Conservation (phyloP, 257 asterid genomes). For the Petunia axillaris region DNA sequence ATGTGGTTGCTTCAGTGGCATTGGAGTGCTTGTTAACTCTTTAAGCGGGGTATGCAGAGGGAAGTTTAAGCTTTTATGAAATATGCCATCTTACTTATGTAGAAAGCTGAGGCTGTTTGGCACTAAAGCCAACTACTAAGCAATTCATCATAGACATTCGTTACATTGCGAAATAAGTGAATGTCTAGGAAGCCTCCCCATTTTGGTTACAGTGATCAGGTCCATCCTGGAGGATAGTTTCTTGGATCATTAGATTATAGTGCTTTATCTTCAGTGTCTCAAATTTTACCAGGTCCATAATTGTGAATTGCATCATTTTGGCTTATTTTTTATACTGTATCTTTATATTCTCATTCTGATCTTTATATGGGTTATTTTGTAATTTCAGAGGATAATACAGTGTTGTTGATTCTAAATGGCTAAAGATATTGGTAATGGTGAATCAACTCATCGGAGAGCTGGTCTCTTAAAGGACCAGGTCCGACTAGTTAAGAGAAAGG, state of each 20-base stretch:
- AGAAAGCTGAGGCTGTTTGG: neutral
- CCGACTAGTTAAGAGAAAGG: conserved; percentile 74
- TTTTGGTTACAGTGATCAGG: neutral
- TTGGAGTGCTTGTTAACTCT: neutral
- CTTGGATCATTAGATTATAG: neutral
- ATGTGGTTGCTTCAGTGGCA: neutral
- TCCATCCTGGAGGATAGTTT: neutral
- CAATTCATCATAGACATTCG: neutral
- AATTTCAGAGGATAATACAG: conserved; percentile 41
- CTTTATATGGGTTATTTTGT: conserved; percentile 19
- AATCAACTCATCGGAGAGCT: conserved; percentile 54
- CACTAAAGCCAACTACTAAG: neutral
- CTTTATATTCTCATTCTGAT: conserved; percentile 10
- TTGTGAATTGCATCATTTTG: conserved; percentile 18
- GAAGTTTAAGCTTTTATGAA: neutral
- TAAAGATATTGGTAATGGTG: conserved; percentile 47
- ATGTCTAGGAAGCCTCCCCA: neutral
- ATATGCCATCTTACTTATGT: neutral
- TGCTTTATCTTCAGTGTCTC: conserved; percentile 15
- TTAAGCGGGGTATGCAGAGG: neutral
- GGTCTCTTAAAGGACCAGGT: conserved; percentile 97
- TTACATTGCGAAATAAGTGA: conserved; percentile 9
- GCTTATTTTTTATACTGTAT: conserved; percentile 7
- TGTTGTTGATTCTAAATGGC: conserved; percentile 45
- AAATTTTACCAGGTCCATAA: neutral